Evolutionary conservation across 2,329 filamentous ascomycete genomes (phyloP).

Genomic region (Botrytis fragariae): DNA sequence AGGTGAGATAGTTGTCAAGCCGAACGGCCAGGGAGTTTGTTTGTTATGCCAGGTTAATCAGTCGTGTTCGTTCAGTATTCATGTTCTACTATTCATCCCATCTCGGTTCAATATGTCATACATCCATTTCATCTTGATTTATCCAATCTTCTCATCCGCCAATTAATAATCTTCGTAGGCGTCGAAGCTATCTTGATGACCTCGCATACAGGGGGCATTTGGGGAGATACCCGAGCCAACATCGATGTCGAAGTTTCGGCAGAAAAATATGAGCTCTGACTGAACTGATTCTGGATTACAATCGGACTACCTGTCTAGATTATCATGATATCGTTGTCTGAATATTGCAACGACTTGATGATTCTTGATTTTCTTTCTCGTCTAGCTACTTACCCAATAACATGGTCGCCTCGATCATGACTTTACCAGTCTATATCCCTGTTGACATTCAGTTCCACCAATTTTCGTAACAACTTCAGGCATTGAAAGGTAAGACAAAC

Average conservation of each 20-base stretch:
- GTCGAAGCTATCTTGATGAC: constrained; percentile 9
- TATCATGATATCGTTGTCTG: neutral
- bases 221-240: constrained; percentile 11
- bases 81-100: no score
- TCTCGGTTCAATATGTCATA: no score
- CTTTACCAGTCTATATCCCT: no score
- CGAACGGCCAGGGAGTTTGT: neutral
- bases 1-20: neutral
- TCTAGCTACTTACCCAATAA: neutral
- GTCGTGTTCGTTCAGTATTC: no score
- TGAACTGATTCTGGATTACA: no score
- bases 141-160: neutral
- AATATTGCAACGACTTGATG: accelerated
- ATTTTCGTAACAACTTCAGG: neutral
- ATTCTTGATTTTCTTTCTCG: neutral
- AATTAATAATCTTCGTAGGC: neutral
- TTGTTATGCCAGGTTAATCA: neutral
- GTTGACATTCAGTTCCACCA: neutral
- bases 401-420: no score
- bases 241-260: constrained; percentile 12
- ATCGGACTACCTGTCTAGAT: neutral
- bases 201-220: constrained; percentile 16
- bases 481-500: neutral
- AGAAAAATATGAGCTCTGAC: neutral
- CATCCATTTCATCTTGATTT: no score